These are phyloP conservation scores for Myxozyma nipponensis DNA, from an alignment of 805 yeast species.

Conservation along the genomic window DNA sequence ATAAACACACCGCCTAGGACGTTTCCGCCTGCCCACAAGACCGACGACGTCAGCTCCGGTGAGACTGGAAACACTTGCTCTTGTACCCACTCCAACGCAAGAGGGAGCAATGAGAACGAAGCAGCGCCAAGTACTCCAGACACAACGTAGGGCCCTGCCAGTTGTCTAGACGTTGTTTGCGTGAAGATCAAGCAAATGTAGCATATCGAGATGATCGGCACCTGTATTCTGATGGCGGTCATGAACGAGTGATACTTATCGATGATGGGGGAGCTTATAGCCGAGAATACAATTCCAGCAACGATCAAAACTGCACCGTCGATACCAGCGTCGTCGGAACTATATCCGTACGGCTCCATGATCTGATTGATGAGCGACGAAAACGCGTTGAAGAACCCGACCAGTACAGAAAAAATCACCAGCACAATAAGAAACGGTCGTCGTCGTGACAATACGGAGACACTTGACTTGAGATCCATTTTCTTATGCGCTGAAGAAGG, in stretches of 20 bases:
- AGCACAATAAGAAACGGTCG: slow-evolving; percentile 20
- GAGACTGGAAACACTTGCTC: slow-evolving; percentile 37
- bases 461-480: slow-evolving; percentile 28
- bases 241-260: slow-evolving; percentile 33
- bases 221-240: slow-evolving; percentile 28
- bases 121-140: slow-evolving; percentile 34
- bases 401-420: slow-evolving; percentile 32
- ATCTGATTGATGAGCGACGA: slow-evolving; percentile 35
- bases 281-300: slow-evolving; percentile 34
- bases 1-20: slow-evolving; percentile 36
- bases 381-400: slow-evolving; percentile 37
- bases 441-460: slow-evolving; percentile 22
- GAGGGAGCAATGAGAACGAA: slow-evolving; percentile 35
- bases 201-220: slow-evolving; percentile 33
- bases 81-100: slow-evolving; percentile 35
- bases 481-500: slow-evolving; percentile 34
- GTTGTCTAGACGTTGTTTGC: slow-evolving; percentile 29
- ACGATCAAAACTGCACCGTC: slow-evolving; percentile 36
- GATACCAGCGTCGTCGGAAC: slow-evolving; percentile 36
- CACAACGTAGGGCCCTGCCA: slow-evolving; percentile 36
- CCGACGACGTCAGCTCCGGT: slow-evolving; percentile 34
- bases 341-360: slow-evolving; percentile 36
- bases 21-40: slow-evolving; percentile 37
- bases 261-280: slow-evolving; percentile 33
- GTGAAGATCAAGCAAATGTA: slow-evolving; percentile 36